Conservation (phyloP, 2,329 filamentous ascomycete genomes). For the Ambrosiella xylebori region DNA sequence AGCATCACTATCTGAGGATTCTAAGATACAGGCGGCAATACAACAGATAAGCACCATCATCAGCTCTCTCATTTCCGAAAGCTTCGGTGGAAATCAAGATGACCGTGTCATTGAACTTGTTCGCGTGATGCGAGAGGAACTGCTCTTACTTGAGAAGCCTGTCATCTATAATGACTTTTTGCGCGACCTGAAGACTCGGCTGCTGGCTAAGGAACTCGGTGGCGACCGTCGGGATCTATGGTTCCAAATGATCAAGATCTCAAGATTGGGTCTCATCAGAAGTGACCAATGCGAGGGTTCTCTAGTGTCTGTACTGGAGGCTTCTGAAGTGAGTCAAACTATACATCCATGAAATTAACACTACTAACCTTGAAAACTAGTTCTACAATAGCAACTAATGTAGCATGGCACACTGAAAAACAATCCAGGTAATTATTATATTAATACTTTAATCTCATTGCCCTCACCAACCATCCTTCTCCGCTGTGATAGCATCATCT, state of each 20-base stretch:
- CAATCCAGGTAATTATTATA: not conserved
- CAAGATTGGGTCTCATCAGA: slow-evolving; percentile 57
- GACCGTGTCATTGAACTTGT: slow-evolving; percentile 58
- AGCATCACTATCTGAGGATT: slow-evolving; percentile 38
- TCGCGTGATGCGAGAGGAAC: slow-evolving; percentile 59
- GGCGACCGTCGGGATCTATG: slow-evolving; percentile 72
- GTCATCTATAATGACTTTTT: slow-evolving; percentile 61
- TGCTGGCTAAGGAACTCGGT: slow-evolving; percentile 52
- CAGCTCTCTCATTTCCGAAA: slow-evolving; percentile 48
- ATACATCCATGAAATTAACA: not conserved
- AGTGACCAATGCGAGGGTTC: slow-evolving; percentile 43
- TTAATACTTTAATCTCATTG: not conserved
- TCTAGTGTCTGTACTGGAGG: slow-evolving; percentile 51
- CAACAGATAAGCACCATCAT: slow-evolving; percentile 62
- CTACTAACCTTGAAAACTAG: slow-evolving; percentile 4
- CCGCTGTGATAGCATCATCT: not conserved
- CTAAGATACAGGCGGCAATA: slow-evolving; percentile 47
- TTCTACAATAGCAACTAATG: slow-evolving; percentile 21
- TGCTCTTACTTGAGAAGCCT: slow-evolving; percentile 60
- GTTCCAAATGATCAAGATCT: slow-evolving; percentile 47
- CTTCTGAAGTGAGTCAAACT: slow-evolving; percentile 35
- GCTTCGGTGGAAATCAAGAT: slow-evolving; percentile 61
- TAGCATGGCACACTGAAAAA: not conserved
- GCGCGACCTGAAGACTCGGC: slow-evolving; percentile 49
- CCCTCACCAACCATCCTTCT: not conserved